Evolutionary conservation across 2,329 filamentous ascomycete genomes (phyloP).

Genomic region (Malbranchea zuffiana): DNA sequence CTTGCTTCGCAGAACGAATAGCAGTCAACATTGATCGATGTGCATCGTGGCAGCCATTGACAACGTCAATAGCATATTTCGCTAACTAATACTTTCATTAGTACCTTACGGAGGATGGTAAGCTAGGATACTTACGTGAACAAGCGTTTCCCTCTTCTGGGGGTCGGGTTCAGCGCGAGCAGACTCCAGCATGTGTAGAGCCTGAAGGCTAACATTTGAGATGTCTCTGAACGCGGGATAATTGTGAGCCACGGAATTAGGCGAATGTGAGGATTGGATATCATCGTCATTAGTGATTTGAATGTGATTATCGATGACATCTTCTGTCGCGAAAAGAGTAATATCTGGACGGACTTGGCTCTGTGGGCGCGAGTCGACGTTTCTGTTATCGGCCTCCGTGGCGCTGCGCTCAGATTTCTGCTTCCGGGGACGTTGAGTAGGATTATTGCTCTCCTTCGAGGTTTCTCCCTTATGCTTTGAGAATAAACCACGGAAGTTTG

Average conservation of each 20-base stretch:
- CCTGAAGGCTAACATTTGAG: slow-evolving; percentile 12
- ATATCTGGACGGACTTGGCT: slow-evolving; percentile 8
- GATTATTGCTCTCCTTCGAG: slow-evolving; percentile 2
- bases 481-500: slow-evolving; percentile 17
- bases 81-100: slow-evolving; percentile 10
- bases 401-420: slow-evolving; percentile 5
- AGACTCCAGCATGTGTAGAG: slow-evolving; percentile 15
- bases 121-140: slow-evolving; percentile 11
- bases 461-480: slow-evolving; percentile 13
- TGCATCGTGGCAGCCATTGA: slow-evolving; percentile 18
- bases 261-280: not conserved
- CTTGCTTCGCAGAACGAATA: slow-evolving; percentile 17
- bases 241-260: slow-evolving; percentile 3
- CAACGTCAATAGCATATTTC: slow-evolving; percentile 16
- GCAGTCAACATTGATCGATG: slow-evolving; percentile 17
- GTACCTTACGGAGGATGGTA: not conserved
- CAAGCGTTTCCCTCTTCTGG: slow-evolving; percentile 15
- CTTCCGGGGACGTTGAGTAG: slow-evolving; percentile 1
- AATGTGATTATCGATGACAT: slow-evolving; percentile 3
- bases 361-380: not conserved
- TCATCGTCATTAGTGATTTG: not conserved
- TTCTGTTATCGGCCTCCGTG: slow-evolving; percentile 2
- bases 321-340: slow-evolving; percentile 8
- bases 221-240: slow-evolving; percentile 13
- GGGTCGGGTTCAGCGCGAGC: slow-evolving; percentile 13